These are phyloP conservation scores for Aspergillus sp. DNA, from an alignment of 2,329 filamentous ascomycete species.

Conservation along the genomic window DNA sequence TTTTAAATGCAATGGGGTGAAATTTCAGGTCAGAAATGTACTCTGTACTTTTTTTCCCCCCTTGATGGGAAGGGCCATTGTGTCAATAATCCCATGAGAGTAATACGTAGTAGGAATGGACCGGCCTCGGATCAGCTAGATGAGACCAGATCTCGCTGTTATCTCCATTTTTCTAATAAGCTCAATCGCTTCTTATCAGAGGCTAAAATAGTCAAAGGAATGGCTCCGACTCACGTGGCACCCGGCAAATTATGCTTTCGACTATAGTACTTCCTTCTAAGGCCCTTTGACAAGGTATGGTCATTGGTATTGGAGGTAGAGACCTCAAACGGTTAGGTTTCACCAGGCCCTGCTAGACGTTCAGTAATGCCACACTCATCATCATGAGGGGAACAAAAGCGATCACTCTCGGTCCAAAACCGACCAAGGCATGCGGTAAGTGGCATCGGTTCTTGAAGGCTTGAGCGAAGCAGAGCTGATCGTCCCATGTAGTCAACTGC, in stretches of 20 bases:
- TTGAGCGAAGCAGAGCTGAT: not conserved
- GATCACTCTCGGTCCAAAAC: constrained; percentile 28
- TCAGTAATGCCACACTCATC: not conserved
- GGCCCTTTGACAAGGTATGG: not conserved
- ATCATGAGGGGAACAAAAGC: constrained; percentile 24
- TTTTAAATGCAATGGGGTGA: not conserved
- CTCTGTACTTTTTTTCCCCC: not conserved
- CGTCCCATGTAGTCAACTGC: constrained; percentile 28
- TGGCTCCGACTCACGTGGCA: constrained; percentile 19
- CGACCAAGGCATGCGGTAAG: constrained; percentile 36
- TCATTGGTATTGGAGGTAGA: not conserved
- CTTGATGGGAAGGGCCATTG: not conserved
- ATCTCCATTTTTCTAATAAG: not conserved
- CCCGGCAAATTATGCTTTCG: not conserved
- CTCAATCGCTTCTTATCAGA: not conserved
- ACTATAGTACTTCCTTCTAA: not conserved
- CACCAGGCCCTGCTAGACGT: not conserved
- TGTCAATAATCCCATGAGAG: not conserved
- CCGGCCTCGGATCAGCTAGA: not conserved
- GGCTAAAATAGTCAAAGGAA: not conserved
- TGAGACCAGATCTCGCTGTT: not conserved
- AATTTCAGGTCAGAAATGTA: not conserved
- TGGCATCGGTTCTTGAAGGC: not conserved
- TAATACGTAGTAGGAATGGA: not conserved
- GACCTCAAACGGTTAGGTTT: not conserved